Evolutionary conservation across 1,284 basidiomycete species (phyloP).

Genomic region (Clitocybe nebularis): DNA sequence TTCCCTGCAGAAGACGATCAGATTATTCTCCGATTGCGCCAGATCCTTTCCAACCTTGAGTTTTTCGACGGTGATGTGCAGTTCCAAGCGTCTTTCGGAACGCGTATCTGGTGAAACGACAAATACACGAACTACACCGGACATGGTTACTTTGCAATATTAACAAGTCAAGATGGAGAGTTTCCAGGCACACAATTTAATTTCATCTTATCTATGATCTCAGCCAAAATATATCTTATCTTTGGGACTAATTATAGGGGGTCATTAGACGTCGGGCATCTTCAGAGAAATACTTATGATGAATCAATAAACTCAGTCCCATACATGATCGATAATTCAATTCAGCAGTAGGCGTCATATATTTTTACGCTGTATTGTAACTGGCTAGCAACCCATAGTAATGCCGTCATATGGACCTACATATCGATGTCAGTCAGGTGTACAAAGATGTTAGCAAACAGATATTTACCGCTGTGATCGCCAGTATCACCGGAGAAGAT

Average conservation of each 20-base stretch:
- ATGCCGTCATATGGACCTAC: constrained; percentile 14
- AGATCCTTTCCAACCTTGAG: constrained; percentile 62
- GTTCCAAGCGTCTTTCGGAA: constrained; percentile 81
- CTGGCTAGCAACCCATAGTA: constrained; percentile 8
- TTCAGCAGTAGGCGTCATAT: too few relatives aligned
- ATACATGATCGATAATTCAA: too few relatives aligned
- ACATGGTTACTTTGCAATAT: constrained; percentile 38
- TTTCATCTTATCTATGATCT: not conserved
- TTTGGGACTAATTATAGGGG: too few relatives aligned
- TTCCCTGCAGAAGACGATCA: constrained; percentile 47
- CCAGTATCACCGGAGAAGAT: constrained; percentile 29
- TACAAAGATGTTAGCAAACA: not conserved
- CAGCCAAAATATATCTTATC: too few relatives aligned
- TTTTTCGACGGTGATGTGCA: constrained; percentile 65
- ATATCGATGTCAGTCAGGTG: not conserved
- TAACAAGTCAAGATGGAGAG: not conserved
- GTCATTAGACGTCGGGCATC: not conserved
- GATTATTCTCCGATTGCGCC: constrained; percentile 4
- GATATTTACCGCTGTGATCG: constrained; percentile 8
- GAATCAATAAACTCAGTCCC: not conserved
- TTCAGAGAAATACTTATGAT: not conserved
- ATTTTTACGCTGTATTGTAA: too few relatives aligned
- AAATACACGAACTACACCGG: constrained; percentile 62
- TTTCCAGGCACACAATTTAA: not conserved
- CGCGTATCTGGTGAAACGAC: constrained; percentile 84